Conservation (phyloP, 1,139 yeast genomes). For the Sugiyamaella xylanicola region DNA sequence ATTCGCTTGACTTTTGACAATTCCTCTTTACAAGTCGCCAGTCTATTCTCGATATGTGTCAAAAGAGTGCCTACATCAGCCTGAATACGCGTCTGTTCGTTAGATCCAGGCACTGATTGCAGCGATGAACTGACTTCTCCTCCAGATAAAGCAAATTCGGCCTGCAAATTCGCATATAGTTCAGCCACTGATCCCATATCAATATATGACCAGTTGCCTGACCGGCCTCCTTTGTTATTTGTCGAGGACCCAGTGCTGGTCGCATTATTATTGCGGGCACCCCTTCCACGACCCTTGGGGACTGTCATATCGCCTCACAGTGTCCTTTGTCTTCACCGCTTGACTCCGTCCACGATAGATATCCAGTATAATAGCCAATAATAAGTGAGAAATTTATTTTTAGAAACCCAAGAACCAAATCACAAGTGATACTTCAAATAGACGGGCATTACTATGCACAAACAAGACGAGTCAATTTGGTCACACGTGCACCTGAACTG, state of each 20-base stretch:
- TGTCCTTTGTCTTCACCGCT: background rate
- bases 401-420: too few relatives aligned
- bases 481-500: too few relatives aligned
- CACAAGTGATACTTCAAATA: too few relatives aligned
- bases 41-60: constrained; percentile 14
- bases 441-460: too few relatives aligned
- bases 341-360: too few relatives aligned
- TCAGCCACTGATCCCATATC: constrained; percentile 15
- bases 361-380: too few relatives aligned
- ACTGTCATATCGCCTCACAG: constrained; percentile 6
- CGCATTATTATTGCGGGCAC: constrained; percentile 10
- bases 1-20: constrained; percentile 17
- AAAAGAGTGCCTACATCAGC: constrained; percentile 18
- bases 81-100: constrained; percentile 19
- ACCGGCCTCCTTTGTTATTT: constrained; percentile 5
- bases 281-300: constrained; percentile 17
- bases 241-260: constrained; percentile 11
- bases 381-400: too few relatives aligned
- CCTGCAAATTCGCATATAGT: constrained; percentile 17
- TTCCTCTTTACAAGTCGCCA: constrained; percentile 17
- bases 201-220: constrained; percentile 6
- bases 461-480: too few relatives aligned
- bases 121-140: constrained; percentile 18
- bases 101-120: constrained; percentile 18
- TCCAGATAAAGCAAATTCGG: constrained; percentile 15